Conservation (phyloP, 1,284 basidiomycete genomes). For the Porogramme epimiltina region DNA sequence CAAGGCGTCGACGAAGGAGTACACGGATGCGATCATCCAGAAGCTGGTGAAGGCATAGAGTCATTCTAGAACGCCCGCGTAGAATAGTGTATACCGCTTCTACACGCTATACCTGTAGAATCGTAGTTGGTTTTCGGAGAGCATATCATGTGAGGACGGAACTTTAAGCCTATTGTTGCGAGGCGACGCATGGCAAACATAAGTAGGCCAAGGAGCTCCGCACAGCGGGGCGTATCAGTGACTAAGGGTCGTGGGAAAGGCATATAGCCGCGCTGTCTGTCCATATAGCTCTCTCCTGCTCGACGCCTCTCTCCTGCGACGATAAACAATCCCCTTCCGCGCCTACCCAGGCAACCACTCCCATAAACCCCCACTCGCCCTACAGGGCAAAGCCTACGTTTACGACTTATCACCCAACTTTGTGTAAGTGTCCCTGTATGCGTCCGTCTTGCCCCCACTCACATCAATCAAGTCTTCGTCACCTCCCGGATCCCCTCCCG, state of each 20-base stretch:
- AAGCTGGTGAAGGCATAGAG: conserved; percentile 58
- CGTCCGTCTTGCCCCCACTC: conserved; percentile 15
- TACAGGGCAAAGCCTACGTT: conserved; percentile 77
- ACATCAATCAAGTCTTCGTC: conserved; percentile 25
- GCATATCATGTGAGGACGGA: conserved; percentile 4
- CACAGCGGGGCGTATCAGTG: conserved; percentile 20
- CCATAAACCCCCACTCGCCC: conserved; percentile 76
- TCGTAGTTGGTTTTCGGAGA: conserved; percentile 5
- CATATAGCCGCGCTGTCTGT: conserved; percentile 23
- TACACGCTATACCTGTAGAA: conserved; percentile 15
- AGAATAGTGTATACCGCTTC: conserved; percentile 24
- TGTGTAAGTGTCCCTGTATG: conserved; percentile 39
- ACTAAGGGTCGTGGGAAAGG: conserved; percentile 29
- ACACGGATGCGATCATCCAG: conserved; percentile 84
- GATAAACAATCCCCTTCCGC: conserved; percentile 51
- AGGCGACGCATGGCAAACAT: conserved; percentile 6
- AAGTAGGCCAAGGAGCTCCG: conserved; percentile 12
- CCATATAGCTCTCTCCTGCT: conserved; percentile 27
- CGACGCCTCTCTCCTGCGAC: conserved; percentile 38
- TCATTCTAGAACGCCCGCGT: conserved; percentile 22
- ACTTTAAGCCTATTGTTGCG: conserved; percentile 7
- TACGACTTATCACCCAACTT: conserved; percentile 48
- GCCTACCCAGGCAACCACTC: conserved; percentile 62
- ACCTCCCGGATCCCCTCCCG: conserved; percentile 26
- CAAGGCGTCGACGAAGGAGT: conserved; percentile 85